Evolutionary conservation across 2,329 filamentous ascomycete genomes (phyloP).

Genomic region (Sarocladiaceae sp.): DNA sequence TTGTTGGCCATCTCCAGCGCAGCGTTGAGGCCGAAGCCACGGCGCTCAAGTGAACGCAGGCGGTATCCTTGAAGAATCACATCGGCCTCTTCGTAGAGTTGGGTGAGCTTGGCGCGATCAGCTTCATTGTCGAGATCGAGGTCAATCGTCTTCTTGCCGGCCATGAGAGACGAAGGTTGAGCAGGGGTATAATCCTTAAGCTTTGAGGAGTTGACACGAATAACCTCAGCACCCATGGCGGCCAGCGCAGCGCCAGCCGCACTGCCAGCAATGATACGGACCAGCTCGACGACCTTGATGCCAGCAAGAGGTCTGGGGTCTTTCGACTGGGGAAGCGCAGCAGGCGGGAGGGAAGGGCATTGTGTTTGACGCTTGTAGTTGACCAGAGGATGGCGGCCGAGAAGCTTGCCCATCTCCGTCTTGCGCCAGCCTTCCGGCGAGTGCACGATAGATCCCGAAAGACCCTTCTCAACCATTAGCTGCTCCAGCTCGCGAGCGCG

Average conservation of each 20-base stretch:
- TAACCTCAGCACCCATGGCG: slow-evolving; percentile 40
- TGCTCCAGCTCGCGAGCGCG: slow-evolving; percentile 18
- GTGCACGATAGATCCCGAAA: slow-evolving; percentile 22
- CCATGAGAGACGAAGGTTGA: slow-evolving; percentile 30
- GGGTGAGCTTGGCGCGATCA: slow-evolving; percentile 32
- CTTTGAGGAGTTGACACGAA: slow-evolving; percentile 37
- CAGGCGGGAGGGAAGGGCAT: slow-evolving; percentile 25
- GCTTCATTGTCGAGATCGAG: slow-evolving; percentile 41
- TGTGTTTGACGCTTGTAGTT: slow-evolving; percentile 31
- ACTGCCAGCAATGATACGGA: slow-evolving; percentile 42
- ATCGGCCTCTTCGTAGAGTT: slow-evolving; percentile 44
- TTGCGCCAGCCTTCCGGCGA: slow-evolving; percentile 20
- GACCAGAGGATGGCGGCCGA: slow-evolving; percentile 24
- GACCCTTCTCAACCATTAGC: slow-evolving; percentile 18
- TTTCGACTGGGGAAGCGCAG: slow-evolving; percentile 23
- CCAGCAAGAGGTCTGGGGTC: slow-evolving; percentile 36
- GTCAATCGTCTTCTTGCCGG: slow-evolving; percentile 41
- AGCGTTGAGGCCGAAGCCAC: slow-evolving; percentile 37
- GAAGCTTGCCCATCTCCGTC: slow-evolving; percentile 19
- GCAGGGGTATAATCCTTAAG: slow-evolving; percentile 30
- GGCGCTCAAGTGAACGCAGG: slow-evolving; percentile 34
- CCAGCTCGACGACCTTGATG: slow-evolving; percentile 46
- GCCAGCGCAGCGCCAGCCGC: slow-evolving; percentile 37
- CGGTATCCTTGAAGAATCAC: slow-evolving; percentile 52
- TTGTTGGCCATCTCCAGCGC: slow-evolving; percentile 40